A percentile compares a stretch with the other conserved stretches of the same genome.
phyloP scores from a whole-genome alignment of 371 early-diverging fungal species.

The Mortierella sp. region DNA sequence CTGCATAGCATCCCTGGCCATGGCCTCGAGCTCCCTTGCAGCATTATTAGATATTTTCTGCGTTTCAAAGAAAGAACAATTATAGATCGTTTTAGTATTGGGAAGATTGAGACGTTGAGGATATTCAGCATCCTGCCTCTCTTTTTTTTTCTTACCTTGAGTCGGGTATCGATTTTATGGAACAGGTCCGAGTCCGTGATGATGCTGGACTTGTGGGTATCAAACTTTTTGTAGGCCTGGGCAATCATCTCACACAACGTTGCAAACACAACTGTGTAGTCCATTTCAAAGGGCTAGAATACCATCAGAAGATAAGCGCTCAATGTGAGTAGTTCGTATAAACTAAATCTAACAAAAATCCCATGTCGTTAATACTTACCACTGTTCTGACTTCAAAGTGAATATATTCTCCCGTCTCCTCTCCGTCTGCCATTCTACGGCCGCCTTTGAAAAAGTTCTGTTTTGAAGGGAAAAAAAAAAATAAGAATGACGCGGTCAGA shows the following conservation, averaged over 20 bases:
- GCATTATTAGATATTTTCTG: constrained; percentile 19
- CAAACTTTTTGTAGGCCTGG: constrained; percentile 30
- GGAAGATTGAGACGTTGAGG: too few species aligned
- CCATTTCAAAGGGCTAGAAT: constrained; percentile 36
- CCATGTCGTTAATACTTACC: constrained; percentile 14
- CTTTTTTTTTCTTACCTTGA: constrained; percentile 27
- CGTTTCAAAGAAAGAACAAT: too few species aligned
- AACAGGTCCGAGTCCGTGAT: constrained; percentile 16
- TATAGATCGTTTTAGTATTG: too few species aligned
- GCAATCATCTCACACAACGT: constrained; percentile 34
- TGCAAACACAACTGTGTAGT: constrained; percentile 28
- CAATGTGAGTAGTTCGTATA: too few species aligned
- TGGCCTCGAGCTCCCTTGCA: constrained; percentile 16
- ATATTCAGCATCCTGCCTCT: too few species aligned
- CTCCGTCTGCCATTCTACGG: constrained; percentile 16
- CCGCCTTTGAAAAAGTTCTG: constrained; percentile 32
- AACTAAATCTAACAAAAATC: too few species aligned
- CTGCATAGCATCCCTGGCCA: constrained; percentile 19
- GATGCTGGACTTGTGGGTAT: constrained; percentile 11
- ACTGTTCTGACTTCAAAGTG: constrained; percentile 29
- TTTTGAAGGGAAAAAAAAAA: neutral
- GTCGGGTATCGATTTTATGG: constrained; percentile 31
- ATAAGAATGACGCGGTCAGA: neutral
- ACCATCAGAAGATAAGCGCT: neutral
- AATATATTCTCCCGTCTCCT: constrained; percentile 32